phyloP scores from a whole-genome alignment of 1,284 basidiomycete species.

The Apiotrichum akiyoshidainum region DNA sequence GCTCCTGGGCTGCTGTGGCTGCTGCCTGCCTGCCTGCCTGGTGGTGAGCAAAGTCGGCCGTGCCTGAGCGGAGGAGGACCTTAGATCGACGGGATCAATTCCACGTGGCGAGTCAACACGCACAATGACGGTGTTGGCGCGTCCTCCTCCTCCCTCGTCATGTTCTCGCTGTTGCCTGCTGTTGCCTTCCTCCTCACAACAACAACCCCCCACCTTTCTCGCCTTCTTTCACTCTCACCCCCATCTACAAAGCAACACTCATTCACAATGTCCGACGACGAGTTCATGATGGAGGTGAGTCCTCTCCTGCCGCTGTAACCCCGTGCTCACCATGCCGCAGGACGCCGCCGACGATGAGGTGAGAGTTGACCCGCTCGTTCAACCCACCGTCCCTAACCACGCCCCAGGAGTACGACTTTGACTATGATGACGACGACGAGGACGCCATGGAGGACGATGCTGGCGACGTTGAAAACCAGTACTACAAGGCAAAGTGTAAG shows the following conservation, averaged over 20 bases:
- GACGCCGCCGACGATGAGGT: constrained; percentile 51
- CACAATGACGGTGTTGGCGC: too few species aligned
- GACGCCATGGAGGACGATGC: constrained; percentile 65
- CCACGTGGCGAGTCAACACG: too few species aligned
- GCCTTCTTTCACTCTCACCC: too few species aligned
- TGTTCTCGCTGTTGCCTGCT: too few species aligned
- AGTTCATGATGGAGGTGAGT: constrained; percentile 53
- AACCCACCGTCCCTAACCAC: not conserved
- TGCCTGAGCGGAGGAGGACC: too few species aligned
- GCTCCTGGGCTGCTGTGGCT: too few species aligned
- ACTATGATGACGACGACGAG: constrained; percentile 84
- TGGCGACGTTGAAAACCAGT: constrained; percentile 97
- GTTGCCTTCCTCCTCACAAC: too few species aligned
- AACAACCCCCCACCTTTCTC: too few species aligned
- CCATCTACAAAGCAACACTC: not conserved
- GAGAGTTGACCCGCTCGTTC: not conserved
- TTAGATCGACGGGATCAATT: too few species aligned
- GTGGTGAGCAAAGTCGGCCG: too few species aligned
- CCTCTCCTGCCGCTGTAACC: not conserved
- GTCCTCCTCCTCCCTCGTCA: too few species aligned
- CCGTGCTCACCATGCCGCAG: constrained; percentile 31
- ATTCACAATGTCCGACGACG: constrained; percentile 51
- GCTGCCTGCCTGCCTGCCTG: too few species aligned
- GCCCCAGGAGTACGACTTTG: constrained; percentile 86
- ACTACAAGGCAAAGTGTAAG: constrained; percentile 94